A percentile compares a stretch with the other conserved stretches of the same genome.
These are phyloP conservation scores for Geosmithia flava DNA, from an alignment of 2,329 filamentous ascomycete genomes.

Conservation along the genomic window DNA sequence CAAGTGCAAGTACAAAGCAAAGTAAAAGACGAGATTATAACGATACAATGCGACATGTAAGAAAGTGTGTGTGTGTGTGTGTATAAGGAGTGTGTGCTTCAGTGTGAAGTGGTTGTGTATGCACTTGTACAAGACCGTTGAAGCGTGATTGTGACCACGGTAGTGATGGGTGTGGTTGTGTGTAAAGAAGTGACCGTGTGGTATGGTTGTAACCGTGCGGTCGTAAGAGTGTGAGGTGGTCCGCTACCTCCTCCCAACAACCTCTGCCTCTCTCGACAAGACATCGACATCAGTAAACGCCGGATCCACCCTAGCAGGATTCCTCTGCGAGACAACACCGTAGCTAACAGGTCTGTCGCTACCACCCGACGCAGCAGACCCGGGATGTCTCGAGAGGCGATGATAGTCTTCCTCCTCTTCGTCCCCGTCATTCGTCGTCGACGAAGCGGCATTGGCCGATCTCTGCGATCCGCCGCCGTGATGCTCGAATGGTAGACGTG, in stretches of 20 bases:
- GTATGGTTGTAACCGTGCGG: too few relatives aligned
- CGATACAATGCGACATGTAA: too few relatives aligned
- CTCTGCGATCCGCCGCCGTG: slow-evolving; percentile 36
- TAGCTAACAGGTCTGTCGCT: slow-evolving; percentile 40
- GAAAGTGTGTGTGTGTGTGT: too few relatives aligned
- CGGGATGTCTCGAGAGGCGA: slow-evolving; percentile 13
- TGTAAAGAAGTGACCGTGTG: too few relatives aligned
- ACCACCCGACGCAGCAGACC: slow-evolving; percentile 7
- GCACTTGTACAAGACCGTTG: too few relatives aligned
- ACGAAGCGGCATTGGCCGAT: slow-evolving; percentile 22
- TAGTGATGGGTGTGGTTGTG: too few relatives aligned
- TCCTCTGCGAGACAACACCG: slow-evolving; percentile 46
- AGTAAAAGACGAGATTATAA: too few relatives aligned
- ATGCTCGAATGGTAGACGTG: slow-evolving; percentile 42
- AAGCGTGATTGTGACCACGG: too few relatives aligned
- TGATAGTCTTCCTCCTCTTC: slow-evolving; percentile 19
- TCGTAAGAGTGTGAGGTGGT: too few relatives aligned
- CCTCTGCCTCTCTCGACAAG: not conserved
- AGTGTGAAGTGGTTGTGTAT: too few relatives aligned
- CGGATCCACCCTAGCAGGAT: slow-evolving; percentile 41
- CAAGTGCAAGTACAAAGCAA: too few relatives aligned
- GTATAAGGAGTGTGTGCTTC: too few relatives aligned
- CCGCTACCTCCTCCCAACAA: not conserved
- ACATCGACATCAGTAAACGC: slow-evolving; percentile 12
- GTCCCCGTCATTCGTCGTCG: slow-evolving; percentile 8